Percentiles rank a stretch among this genome's conserved stretches.
These are phyloP conservation scores for Eucalyptus dawsonii DNA, from an alignment of 345 rosid genomes.

Conservation along the genomic window DNA sequence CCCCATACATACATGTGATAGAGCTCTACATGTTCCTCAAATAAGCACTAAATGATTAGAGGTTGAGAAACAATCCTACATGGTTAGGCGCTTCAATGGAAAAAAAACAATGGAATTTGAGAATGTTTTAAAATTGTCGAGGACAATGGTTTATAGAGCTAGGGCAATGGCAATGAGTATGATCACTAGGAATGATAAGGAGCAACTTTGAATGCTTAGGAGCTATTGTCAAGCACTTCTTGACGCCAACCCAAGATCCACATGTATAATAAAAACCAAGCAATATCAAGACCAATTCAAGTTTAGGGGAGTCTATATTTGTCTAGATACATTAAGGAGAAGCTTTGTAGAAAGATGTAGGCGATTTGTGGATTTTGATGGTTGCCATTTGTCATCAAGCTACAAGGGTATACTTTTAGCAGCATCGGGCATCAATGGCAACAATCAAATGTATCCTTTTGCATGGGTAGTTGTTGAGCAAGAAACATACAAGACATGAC, in stretches of 20 bases:
- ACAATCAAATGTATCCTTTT: too few species aligned
- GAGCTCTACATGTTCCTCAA: not conserved
- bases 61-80: not conserved
- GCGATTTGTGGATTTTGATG: not conserved
- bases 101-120: not conserved
- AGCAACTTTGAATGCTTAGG: not conserved
- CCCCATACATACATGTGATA: not conserved
- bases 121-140: not conserved
- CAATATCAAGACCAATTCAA: not conserved
- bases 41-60: not conserved
- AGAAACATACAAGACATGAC: too few species aligned
- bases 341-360: not conserved
- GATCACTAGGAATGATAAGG: not conserved
- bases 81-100: not conserved
- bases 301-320: not conserved
- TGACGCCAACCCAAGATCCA: not conserved
- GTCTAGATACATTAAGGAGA: not conserved
- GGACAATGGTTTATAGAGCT: not conserved
- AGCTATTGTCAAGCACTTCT: not conserved
- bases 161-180: not conserved
- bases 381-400: too few species aligned
- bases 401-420: too few species aligned
- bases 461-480: too few species aligned
- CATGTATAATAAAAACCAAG: not conserved
- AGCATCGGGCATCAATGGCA: too few species aligned